These are phyloP conservation scores for Hypoxylon sp. DNA, from an alignment of 2,329 filamentous ascomycete species.

Conservation along the genomic window DNA sequence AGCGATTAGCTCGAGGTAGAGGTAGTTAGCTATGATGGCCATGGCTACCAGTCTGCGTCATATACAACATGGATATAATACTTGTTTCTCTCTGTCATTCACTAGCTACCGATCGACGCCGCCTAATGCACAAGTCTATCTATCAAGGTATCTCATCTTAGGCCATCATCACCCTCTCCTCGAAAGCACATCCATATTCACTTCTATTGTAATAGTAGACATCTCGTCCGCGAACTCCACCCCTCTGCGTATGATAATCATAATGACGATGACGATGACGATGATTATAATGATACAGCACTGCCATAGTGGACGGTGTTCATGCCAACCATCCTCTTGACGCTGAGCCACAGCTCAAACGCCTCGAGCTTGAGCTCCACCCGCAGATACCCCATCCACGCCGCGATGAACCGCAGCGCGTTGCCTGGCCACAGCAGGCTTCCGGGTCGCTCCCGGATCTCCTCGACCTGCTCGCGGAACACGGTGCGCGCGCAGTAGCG, in stretches of 20 bases:
- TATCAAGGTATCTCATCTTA: conserved; percentile 29
- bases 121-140: conserved; percentile 29
- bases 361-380: conserved; percentile 74
- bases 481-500: conserved; percentile 78
- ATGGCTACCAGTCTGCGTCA: background rate
- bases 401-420: conserved; percentile 66
- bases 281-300: conserved; percentile 31
- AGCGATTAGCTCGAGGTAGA: background rate
- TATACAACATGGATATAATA: background rate
- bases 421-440: conserved; percentile 73
- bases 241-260: conserved; percentile 4
- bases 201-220: conserved; percentile 17
- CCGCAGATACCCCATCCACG: conserved; percentile 71
- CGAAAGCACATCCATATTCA: conserved; percentile 3
- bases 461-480: conserved; percentile 74
- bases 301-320: conserved; percentile 42
- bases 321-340: conserved; percentile 64
- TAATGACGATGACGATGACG: background rate
- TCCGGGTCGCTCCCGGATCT: conserved; percentile 64
- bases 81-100: background rate
- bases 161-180: background rate
- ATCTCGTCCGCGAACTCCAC: background rate
- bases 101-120: conserved; percentile 26
- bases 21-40: background rate
- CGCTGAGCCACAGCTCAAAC: conserved; percentile 73